phyloP scores from a whole-genome alignment of 2,329 filamentous ascomycete species.

The Grosmannia huntii region DNA sequence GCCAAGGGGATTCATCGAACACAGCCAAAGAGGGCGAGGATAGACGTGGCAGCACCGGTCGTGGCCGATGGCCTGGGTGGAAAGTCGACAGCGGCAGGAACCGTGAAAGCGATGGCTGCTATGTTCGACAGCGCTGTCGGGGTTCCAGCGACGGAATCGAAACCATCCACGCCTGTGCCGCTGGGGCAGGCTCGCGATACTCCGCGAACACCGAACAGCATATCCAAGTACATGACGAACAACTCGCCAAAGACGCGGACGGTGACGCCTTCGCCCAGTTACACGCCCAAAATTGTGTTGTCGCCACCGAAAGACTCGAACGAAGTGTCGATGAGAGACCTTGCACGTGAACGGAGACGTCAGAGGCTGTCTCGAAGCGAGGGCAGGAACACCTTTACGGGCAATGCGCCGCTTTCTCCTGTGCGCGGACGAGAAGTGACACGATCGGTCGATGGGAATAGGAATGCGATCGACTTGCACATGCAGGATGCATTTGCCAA shows the following conservation, averaged over 20 bases:
- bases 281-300: no score
- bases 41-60: neutral
- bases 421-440: no score
- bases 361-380: slow-evolving; percentile 7
- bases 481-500: no score
- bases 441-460: no score
- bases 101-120: slow-evolving; percentile 38
- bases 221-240: slow-evolving; percentile 14
- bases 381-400: neutral
- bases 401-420: no score
- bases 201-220: slow-evolving; percentile 11
- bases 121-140: slow-evolving; percentile 30
- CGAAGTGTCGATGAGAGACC: neutral
- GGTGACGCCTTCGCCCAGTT: no score
- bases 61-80: slow-evolving; percentile 14
- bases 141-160: neutral
- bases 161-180: neutral
- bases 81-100: slow-evolving; percentile 5
- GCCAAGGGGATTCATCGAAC: neutral
- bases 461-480: no score
- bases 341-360: slow-evolving; percentile 1
- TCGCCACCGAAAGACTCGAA: no score
- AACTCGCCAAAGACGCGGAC: neutral
- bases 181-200: neutral
- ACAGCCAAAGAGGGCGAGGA: neutral